These are phyloP conservation scores for Pseudogymnoascus sp. DNA, from an alignment of 2,329 filamentous ascomycete species.

Conservation along the genomic window DNA sequence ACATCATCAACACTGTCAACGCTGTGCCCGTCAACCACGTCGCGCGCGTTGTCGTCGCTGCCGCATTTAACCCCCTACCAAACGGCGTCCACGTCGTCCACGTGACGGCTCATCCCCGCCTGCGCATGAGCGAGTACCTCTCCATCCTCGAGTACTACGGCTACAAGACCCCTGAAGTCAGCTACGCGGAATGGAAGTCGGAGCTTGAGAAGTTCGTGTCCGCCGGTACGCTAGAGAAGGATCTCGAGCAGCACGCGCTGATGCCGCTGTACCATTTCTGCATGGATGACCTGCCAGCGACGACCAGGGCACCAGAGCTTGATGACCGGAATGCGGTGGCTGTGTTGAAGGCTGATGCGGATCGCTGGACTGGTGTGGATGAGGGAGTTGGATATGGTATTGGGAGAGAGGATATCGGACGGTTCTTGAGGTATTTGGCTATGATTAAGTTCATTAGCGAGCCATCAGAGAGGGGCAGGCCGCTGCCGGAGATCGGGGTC, in stretches of 20 bases:
- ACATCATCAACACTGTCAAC: conserved; percentile 82
- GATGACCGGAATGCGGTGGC: conserved; percentile 57
- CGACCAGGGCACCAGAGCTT: conserved; percentile 58
- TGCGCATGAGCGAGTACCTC: conserved; percentile 70
- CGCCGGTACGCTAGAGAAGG: conserved; percentile 38
- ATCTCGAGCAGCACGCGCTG: conserved; percentile 56
- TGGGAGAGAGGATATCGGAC: conserved; percentile 14
- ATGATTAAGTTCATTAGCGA: conserved; percentile 16
- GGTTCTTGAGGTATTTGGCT: conserved; percentile 16
- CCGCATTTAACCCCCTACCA: conserved; percentile 52
- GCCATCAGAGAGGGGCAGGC: conserved; percentile 12
- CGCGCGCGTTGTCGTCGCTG: conserved; percentile 67
- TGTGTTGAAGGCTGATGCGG: conserved; percentile 53
- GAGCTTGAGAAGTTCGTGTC: conserved; percentile 49
- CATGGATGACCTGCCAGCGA: conserved; percentile 54
- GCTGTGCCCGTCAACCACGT: conserved; percentile 82
- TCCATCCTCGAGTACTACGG: conserved; percentile 62
- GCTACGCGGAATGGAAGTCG: conserved; percentile 60
- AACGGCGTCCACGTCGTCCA: conserved; percentile 51
- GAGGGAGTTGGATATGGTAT: conserved; percentile 17
- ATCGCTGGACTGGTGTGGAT: conserved; percentile 15
- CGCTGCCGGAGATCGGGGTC: conserved; percentile 11
- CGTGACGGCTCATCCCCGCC: conserved; percentile 69
- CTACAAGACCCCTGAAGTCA: conserved; percentile 56
- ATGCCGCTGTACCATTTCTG: conserved; percentile 64